A percentile compares a stretch with the other conserved stretches of the same genome.
Evolutionary conservation across 2,329 filamentous ascomycete species (phyloP).

Genomic region (Diplodia mutila): DNA sequence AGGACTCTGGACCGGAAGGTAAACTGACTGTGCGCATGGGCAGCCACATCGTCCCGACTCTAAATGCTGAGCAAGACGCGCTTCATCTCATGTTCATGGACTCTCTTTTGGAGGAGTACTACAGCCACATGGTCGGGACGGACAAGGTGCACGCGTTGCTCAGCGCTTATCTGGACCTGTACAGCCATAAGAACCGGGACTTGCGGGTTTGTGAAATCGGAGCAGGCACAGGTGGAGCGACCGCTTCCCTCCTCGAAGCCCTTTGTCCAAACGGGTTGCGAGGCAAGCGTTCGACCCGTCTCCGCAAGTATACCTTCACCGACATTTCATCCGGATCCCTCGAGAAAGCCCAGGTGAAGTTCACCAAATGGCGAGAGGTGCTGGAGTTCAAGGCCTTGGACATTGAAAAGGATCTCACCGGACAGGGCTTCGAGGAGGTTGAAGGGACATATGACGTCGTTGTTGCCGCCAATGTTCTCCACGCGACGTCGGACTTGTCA

Average conservation of each 20-base stretch:
- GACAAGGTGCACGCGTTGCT: slow-evolving; percentile 4
- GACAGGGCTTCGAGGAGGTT: slow-evolving; percentile 28
- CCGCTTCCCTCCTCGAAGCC: background rate
- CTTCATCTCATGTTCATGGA: slow-evolving; percentile 20
- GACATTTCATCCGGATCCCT: slow-evolving; percentile 34
- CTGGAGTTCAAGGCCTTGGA: slow-evolving; percentile 23
- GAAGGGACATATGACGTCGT: slow-evolving; percentile 24
- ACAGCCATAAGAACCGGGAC: background rate
- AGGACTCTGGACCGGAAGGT: background rate
- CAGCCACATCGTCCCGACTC: slow-evolving; percentile 13
- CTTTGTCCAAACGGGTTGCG: slow-evolving; percentile 8
- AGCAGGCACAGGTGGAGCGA: slow-evolving; percentile 29
- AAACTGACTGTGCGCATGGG: slow-evolving; percentile 19
- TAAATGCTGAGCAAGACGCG: slow-evolving; percentile 17
- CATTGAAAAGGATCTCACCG: slow-evolving; percentile 25
- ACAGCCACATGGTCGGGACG: slow-evolving; percentile 7
- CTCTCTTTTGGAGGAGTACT: slow-evolving; percentile 20
- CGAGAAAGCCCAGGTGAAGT: slow-evolving; percentile 20
- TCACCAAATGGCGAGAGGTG: slow-evolving; percentile 14
- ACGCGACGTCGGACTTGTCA: slow-evolving; percentile 27
- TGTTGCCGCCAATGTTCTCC: slow-evolving; percentile 26
- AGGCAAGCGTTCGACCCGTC: slow-evolving; percentile 1
- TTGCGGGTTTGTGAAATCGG: slow-evolving; percentile 27
- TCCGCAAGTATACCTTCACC: slow-evolving; percentile 31
- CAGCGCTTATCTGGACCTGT: background rate